phyloP scores from a whole-genome alignment of 192 early-diverging fungal genomes.

The Funneliformis mosseae region DNA sequence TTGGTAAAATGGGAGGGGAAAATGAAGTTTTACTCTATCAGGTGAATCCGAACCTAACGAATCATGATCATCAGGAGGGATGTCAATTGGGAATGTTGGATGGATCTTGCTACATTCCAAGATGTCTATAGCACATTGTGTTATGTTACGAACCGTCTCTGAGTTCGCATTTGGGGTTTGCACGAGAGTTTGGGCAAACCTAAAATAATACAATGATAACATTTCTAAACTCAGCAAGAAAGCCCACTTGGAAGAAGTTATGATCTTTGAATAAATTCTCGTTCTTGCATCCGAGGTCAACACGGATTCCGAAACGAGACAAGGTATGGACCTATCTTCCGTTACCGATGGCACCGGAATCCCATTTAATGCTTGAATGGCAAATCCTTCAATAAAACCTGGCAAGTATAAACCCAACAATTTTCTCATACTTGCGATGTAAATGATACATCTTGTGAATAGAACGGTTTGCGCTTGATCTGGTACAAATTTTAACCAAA shows the following conservation, averaged over 20 bases:
- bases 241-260: background rate
- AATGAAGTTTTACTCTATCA: background rate
- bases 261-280: background rate
- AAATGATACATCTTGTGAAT: background rate
- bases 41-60: background rate
- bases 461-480: background rate
- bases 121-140: slow-evolving; percentile 4
- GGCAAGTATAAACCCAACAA: background rate
- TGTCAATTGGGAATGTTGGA: background rate
- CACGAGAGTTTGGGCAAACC: background rate
- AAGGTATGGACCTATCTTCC: background rate
- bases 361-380: slow-evolving; percentile 11
- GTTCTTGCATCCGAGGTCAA: background rate
- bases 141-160: background rate
- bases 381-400: background rate
- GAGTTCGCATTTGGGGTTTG: background rate
- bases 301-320: background rate
- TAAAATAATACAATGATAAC: background rate
- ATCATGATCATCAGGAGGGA: background rate
- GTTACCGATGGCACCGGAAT: background rate
- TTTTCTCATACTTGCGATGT: slow-evolving; percentile 5
- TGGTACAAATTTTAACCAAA: background rate
- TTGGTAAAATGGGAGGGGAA: background rate
- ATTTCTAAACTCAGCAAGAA: slow-evolving; percentile 5
- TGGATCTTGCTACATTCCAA: background rate